Evolutionary conservation across 148 eudicot genomes (phyloP), one percentile per base, ranked within the genome.

Genomic region (Cornus florida): DNA sequence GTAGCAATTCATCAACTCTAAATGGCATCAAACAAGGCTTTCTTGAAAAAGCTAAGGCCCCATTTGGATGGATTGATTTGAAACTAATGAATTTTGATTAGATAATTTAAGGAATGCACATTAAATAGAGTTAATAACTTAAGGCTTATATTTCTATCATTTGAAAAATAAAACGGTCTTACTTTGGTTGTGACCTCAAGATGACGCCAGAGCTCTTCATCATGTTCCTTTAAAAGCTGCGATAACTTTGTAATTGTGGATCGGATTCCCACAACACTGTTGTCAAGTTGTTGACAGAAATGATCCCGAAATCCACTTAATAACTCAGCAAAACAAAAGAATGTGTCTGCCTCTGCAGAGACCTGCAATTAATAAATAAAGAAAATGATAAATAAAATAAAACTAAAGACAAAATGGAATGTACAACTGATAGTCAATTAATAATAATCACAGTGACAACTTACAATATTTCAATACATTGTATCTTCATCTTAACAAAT

Each of bases 131-230:
- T 43, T 43, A 43, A 43, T 43, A 43, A 43, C 48, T 43, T 6
- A 9, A 43, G 59, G 17, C 19, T 12, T 14, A 53, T 53, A 53
- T 13, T 53, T 14, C 59, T 11, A 53, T 53, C 59, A 53, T 53
- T 53, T 53, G 19, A 16, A 14, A 53, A 53, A 53, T 17, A 13
- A 53, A 53, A 11, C 12, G 12, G 19, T 68, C 91, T 86, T 88
- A 93, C 98, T 86, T 96, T 94, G 78, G 97, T 92, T 70, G 98
- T 92, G 82, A 94, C 84, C 84, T 96, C 99, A 81, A 96, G 93
- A 86, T 96, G 99, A 53, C 99, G 98, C 98, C 99, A 96, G 59
- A 96, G 93, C 81, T 96, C 99, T 84, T 96, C 98, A 76, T 96
- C 99, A 76, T 96, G 98, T 77, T 96, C 94, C 84, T 91, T 96